Evolutionary conservation across 495 filamentous ascomycete species (phyloP).

Genomic region (Aspergillus steynii): DNA sequence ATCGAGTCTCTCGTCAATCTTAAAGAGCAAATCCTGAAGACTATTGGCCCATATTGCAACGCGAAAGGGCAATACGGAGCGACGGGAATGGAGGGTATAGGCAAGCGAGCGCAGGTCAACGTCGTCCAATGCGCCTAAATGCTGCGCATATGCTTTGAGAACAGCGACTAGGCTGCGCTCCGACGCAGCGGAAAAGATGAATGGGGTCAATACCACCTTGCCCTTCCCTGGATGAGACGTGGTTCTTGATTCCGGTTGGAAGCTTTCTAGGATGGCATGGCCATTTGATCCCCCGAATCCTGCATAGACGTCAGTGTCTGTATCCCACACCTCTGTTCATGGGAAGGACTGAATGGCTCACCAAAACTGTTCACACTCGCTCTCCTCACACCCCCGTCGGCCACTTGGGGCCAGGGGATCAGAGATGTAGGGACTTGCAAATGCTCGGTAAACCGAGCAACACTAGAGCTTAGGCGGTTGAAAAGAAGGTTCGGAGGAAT

Average conservation of each 20-base stretch:
- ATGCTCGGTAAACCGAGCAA: constrained; percentile 37
- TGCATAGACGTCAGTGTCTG: background rate
- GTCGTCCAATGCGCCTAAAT: constrained; percentile 2
- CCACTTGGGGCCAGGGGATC: constrained; percentile 19
- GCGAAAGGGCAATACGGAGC: background rate
- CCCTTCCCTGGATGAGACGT: background rate
- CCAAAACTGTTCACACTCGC: constrained; percentile 50
- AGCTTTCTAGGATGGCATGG: constrained; percentile 55
- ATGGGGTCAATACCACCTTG: background rate
- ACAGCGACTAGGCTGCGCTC: background rate
- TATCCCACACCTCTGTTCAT: background rate
- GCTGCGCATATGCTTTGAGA: constrained; percentile 8
- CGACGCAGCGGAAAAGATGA: background rate
- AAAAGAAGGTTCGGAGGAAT: constrained; percentile 64
- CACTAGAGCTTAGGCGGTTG: constrained; percentile 48
- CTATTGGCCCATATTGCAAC: background rate
- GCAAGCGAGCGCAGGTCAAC: constrained; percentile 14
- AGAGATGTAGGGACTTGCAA: constrained; percentile 43
- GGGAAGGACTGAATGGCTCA: background rate
- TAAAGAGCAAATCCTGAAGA: background rate
- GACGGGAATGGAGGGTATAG: constrained; percentile 16
- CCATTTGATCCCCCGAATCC: constrained; percentile 63
- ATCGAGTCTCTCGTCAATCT: background rate
- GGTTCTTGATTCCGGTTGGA: background rate
- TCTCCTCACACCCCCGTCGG: constrained; percentile 23